Evolutionary conservation across 345 rosid species (phyloP), one percentile per base, ranked within the genome.

Genomic region (Kandelia obovata): DNA sequence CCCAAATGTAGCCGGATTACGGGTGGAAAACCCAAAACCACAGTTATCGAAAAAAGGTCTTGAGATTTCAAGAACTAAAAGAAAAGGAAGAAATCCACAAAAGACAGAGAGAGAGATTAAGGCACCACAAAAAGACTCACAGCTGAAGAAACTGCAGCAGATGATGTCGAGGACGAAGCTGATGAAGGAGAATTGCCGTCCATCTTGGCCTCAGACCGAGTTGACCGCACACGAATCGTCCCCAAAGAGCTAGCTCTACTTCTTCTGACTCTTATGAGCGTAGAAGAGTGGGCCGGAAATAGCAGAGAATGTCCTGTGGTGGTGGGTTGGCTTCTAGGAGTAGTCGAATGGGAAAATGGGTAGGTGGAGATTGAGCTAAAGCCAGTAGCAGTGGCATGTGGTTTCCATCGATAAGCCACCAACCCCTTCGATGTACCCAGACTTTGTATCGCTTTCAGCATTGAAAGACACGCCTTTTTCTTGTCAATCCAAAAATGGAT

Each of bases 361-460:
- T 60, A 75, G 59, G 70, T 31, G 58, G 88, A 81, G 53, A 73
- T 8, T 32, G 80, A 67, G 26, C 75, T 49, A 19, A 79, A 68
- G 61, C 85, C 78, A 60, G 58, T 66, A 30, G 83, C 53, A 64
- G 83, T 32, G 64, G 73, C 71, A 58, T 72, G 75, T 53, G 82
- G 78, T 66, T 81, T 87, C 77, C 87, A 81, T 68, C 83, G 71
- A 65, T 71, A 84, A 43, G 88, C 82, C 64, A 87, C 72, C 49
- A 77, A 77, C 58, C 86, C 88, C 25, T 86, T 75, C 27, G 87
- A 83, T 63, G 82, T 84, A 69, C 89, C 81, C 79, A 87, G 74
- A 73, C 76, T 77, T 68, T 90, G 96, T 6, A 90, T 82, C 21
- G 92, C 87, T 73, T 85, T 92, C 27, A 88, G 95, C 96, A 92